Base-by-base conservation (phyloP, 2,329 filamentous ascomycete species). In the Penicillium fuscoglaucum region DNA sequence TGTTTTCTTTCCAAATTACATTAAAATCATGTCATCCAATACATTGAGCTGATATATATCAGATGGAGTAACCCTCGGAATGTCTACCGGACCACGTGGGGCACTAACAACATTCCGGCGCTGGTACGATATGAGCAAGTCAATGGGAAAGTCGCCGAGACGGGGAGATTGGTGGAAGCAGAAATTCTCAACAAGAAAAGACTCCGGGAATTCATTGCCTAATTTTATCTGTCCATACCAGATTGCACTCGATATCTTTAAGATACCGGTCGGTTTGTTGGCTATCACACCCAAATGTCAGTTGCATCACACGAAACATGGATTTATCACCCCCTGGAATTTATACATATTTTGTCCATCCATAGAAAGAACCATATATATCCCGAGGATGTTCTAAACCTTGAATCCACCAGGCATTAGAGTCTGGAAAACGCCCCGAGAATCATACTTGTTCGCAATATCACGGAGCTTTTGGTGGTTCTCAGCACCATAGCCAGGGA, bases 361-460 rank as follows among this genome's bases (percentile, higher is more conserved):
- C 35, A n/a, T n/a, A 8, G 9, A 6, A 13, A 33, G 19, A 21
- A n/a, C 7, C 19, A 41, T 21, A 15, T 2, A 41, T 5, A 21
- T 37, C 39, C 10, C 6, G 10, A 41, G 19, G 39, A 41, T 24
- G 21, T 24, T 12, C 12, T 64, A 70, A 7, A 77, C 66, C 69
- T 76, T 78, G 55, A 76, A 78, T 10, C 75, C 75, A 24, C 74
- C 74, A 3, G 70, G 74, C 63, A 74, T 70, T 39, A 72, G 55
- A 13, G 57, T 70, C 68, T 78, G 75, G 52, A 76, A 78, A 7
- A 77, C 66, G 6, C 68, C 68, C 1, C 65, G 31, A 2, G 72
- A 74, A 58, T 78, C 76, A 59, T 76, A 78, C 60, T 72, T 73
- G 51, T 66, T 47, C 13, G 74, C 71, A 41, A 73, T 68, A 4